These are phyloP conservation scores for Leucocoprinus sp. DNA, from an alignment of 768 basidiomycete genomes.

Conservation along the genomic window DNA sequence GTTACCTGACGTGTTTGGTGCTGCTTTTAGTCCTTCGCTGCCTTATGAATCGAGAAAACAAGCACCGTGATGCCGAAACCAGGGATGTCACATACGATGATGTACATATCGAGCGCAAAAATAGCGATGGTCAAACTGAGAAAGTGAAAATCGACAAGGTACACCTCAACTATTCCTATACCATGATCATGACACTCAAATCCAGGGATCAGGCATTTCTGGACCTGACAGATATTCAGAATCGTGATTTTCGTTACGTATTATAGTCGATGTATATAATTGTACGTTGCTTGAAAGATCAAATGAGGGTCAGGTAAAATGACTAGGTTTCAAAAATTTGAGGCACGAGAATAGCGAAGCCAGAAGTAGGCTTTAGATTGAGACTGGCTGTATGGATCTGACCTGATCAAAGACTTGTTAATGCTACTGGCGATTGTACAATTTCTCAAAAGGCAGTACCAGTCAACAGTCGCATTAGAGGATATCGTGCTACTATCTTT, in stretches of 20 bases:
- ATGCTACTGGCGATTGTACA: no score
- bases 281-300: no score
- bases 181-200: slow-evolving; percentile 1
- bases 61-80: slow-evolving; percentile 49
- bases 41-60: slow-evolving; percentile 53
- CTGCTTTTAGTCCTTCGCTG: slow-evolving; percentile 41
- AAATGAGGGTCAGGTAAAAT: no score
- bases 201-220: slow-evolving; percentile 45
- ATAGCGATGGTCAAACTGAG: slow-evolving; percentile 42
- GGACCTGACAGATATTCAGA: slow-evolving; percentile 67
- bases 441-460: no score
- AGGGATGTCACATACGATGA: slow-evolving; percentile 47
- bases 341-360: no score
- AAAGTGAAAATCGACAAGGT: slow-evolving; percentile 64
- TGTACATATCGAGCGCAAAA: slow-evolving; percentile 46
- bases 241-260: slow-evolving; percentile 67
- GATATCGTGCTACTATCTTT: no score
- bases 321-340: no score
- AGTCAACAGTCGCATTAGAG: no score
- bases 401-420: no score
- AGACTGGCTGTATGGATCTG: no score
- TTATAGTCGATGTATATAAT: no score
- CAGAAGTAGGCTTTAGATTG: no score
- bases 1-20: slow-evolving; percentile 46
- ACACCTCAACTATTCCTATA: background rate